Percentiles rank a stretch among this genome's conserved stretches.
Conservation (phyloP, 2,329 filamentous ascomycete genomes). For the Nemania sp. region DNA sequence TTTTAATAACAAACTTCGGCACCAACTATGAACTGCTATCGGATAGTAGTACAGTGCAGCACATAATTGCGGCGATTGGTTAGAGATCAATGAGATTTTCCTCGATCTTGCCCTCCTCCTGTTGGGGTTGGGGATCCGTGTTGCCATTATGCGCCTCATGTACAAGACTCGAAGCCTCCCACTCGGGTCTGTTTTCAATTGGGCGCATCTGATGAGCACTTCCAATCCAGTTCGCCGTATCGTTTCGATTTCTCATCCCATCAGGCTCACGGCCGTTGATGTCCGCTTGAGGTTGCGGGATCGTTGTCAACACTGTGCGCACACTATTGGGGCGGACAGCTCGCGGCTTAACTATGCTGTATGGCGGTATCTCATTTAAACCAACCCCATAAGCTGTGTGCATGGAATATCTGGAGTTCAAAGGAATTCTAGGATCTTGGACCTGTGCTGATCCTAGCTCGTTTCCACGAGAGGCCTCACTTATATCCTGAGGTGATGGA, state of each 20-base stretch:
- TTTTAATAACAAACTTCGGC: too few species aligned
- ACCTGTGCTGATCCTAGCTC: neutral
- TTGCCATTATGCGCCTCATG: neutral
- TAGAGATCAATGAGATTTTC: constrained; percentile 24
- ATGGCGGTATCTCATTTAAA: too few species aligned
- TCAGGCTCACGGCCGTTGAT: neutral
- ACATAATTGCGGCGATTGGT: too few species aligned
- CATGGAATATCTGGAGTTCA: neutral
- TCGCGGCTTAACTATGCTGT: too few species aligned
- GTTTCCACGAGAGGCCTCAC: neutral
- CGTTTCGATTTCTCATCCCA: neutral
- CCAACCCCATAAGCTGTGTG: too few species aligned
- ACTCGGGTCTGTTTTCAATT: constrained; percentile 25
- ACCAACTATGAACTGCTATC: too few species aligned
- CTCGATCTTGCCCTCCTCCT: constrained; percentile 14
- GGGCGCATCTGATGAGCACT: neutral
- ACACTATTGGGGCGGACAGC: too few species aligned
- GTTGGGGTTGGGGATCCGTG: neutral
- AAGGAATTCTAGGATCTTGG: neutral
- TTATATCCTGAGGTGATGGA: constrained; percentile 16
- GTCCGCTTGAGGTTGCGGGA: neutral
- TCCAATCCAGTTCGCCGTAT: too few species aligned
- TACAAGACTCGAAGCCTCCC: constrained; percentile 22
- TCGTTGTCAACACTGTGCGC: neutral
- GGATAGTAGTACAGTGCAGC: neutral